Evolutionary conservation across 192 early-diverging fungal genomes (phyloP).

Genomic region (Backusella liffmaniae): DNA sequence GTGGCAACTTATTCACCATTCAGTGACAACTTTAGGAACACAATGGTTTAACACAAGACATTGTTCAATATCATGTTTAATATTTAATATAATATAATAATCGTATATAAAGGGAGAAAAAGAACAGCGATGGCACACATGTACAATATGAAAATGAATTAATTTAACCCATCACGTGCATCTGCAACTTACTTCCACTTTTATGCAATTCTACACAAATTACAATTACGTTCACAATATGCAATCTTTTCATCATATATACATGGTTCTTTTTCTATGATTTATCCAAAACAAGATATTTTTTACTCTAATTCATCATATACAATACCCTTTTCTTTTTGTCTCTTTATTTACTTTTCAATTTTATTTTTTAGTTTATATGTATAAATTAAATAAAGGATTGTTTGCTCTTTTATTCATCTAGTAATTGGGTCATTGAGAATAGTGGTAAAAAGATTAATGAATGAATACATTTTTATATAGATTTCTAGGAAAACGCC

Average conservation of each 20-base stretch:
- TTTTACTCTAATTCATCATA: neutral
- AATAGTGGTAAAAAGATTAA: neutral
- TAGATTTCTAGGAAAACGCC: neutral
- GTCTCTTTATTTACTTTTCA: neutral
- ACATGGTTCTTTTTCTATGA: neutral
- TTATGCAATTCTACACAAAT: neutral
- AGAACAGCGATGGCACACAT: neutral
- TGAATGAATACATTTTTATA: conserved; percentile 4
- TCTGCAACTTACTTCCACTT: neutral
- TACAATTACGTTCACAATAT: neutral
- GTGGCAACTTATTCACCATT: neutral
- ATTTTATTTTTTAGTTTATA: neutral
- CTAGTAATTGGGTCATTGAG: neutral
- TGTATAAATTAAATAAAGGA: conserved; percentile 7
- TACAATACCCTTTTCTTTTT: neutral
- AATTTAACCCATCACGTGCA: neutral
- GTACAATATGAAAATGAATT: neutral
- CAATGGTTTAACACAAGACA: neutral
- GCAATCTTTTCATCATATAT: neutral
- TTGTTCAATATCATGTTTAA: neutral
- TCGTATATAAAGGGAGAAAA: neutral
- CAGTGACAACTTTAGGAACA: conserved; percentile 1
- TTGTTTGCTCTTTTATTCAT: neutral
- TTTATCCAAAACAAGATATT: conserved; percentile 5
- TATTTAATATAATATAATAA: neutral